Evolutionary conservation across 1,139 yeast genomes (phyloP).

Genomic region (Candida glucosophila): DNA sequence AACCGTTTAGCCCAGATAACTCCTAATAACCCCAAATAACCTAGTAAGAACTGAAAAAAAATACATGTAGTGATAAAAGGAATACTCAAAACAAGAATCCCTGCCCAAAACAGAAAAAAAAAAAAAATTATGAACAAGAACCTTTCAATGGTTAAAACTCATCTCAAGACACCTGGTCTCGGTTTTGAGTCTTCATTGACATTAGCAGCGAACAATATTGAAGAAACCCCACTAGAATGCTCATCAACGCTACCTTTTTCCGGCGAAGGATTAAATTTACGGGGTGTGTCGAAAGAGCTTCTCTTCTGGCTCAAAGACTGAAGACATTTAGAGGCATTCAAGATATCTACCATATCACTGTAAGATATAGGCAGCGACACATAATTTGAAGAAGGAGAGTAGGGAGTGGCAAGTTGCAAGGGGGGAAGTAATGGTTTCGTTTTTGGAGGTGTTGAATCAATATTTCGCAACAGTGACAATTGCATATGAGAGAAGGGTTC

Average conservation of each 20-base stretch:
- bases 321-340: conserved; percentile 33
- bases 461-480: too few relatives aligned
- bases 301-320: conserved; percentile 18
- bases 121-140: background rate
- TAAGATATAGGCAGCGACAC: conserved; percentile 2
- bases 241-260: background rate
- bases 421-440: background rate
- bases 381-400: background rate
- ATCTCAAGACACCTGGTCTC: background rate
- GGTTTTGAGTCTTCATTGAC: conserved; percentile 7
- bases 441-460: too few relatives aligned
- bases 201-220: conserved; percentile 22
- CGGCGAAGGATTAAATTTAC: background rate
- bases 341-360: conserved; percentile 24
- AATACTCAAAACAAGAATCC: background rate
- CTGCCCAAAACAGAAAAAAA: background rate
- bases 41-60: too few relatives aligned
- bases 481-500: too few relatives aligned
- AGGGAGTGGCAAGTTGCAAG: background rate
- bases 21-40: background rate
- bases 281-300: background rate
- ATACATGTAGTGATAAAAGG: too few relatives aligned
- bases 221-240: conserved; percentile 14
- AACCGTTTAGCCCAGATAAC: background rate
- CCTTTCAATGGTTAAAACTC: background rate